These are phyloP conservation scores for Alternaria arbusti DNA, from an alignment of 2,329 filamentous ascomycete genomes.

Conservation along the genomic window DNA sequence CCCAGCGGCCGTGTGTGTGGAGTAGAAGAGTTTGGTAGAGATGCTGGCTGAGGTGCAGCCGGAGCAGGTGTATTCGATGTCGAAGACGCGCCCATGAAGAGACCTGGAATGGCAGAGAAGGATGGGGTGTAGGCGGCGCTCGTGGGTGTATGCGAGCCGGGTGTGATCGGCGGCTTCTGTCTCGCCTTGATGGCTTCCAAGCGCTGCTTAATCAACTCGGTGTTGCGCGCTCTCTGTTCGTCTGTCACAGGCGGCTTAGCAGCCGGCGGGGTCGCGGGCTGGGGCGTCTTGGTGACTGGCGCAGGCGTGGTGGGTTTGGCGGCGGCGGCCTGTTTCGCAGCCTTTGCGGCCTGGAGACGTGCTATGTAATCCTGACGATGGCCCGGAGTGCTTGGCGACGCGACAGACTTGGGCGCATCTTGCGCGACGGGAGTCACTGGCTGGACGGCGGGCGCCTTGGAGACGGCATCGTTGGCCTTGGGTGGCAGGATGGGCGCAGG, in stretches of 20 bases:
- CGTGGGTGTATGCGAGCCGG: slow-evolving; percentile 4
- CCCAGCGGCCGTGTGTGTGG: slow-evolving; percentile 67
- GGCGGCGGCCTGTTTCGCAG: slow-evolving; percentile 53
- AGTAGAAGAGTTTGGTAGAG: slow-evolving; percentile 26
- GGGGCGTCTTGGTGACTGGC: slow-evolving; percentile 17
- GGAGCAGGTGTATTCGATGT: slow-evolving; percentile 5
- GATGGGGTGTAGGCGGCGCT: slow-evolving; percentile 17
- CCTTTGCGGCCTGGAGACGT: slow-evolving; percentile 75
- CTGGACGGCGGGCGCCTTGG: slow-evolving; percentile 10
- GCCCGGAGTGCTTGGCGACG: slow-evolving; percentile 50
- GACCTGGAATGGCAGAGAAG: slow-evolving; percentile 56
- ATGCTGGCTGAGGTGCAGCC: slow-evolving; percentile 55
- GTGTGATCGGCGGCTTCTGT: slow-evolving; percentile 19
- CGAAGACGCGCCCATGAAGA: slow-evolving; percentile 55
- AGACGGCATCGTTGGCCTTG: slow-evolving; percentile 15
- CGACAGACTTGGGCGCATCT: slow-evolving; percentile 23
- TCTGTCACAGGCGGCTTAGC: slow-evolving; percentile 30
- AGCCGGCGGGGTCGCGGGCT: slow-evolving; percentile 18
- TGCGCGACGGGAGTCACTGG: slow-evolving; percentile 9
- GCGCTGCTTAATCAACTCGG: slow-evolving; percentile 77
- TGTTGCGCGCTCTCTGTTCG: slow-evolving; percentile 66
- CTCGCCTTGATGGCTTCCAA: slow-evolving; percentile 66
- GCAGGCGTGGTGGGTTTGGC: slow-evolving; percentile 13
- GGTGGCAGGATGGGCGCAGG: slow-evolving; percentile 32
- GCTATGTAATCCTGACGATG: slow-evolving; percentile 80